Conservation (phyloP, 345 rosid genomes). For the Citrus cavaleriei region DNA sequence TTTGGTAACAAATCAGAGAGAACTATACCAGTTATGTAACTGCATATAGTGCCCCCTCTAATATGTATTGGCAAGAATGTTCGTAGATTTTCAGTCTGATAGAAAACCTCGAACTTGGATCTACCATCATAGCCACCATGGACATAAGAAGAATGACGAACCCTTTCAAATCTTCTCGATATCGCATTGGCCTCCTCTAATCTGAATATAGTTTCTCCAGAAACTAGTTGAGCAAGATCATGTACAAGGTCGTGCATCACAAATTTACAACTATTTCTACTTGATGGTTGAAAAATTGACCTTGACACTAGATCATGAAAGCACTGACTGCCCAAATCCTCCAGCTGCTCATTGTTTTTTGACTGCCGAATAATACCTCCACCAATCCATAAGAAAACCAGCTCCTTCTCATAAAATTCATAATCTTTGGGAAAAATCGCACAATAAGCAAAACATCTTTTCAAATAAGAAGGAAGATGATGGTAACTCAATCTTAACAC, state of each 20-base stretch:
- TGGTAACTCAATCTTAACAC: not conserved
- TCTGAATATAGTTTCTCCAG: not conserved
- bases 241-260: not conserved
- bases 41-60: not conserved
- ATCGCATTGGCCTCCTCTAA: not conserved
- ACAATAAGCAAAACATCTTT: not conserved
- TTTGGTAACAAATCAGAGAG: conserved; percentile 6
- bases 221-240: not conserved
- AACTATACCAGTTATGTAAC: not conserved
- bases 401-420: not conserved
- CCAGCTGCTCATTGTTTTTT: not conserved
- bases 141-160: not conserved
- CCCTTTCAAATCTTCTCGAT: not conserved
- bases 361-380: not conserved
- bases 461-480: not conserved
- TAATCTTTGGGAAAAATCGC: not conserved
- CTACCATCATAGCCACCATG: not conserved
- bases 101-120: not conserved
- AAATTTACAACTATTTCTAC: not conserved
- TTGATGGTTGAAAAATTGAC: conserved; percentile 14
- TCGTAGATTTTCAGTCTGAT: not conserved
- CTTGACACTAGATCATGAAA: conserved; percentile 1
- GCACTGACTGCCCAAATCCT: not conserved
- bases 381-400: not conserved
- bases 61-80: conserved; percentile 12